phyloP scores from a whole-genome alignment of 371 early-diverging fungal species.

The Nematocida minor region DNA sequence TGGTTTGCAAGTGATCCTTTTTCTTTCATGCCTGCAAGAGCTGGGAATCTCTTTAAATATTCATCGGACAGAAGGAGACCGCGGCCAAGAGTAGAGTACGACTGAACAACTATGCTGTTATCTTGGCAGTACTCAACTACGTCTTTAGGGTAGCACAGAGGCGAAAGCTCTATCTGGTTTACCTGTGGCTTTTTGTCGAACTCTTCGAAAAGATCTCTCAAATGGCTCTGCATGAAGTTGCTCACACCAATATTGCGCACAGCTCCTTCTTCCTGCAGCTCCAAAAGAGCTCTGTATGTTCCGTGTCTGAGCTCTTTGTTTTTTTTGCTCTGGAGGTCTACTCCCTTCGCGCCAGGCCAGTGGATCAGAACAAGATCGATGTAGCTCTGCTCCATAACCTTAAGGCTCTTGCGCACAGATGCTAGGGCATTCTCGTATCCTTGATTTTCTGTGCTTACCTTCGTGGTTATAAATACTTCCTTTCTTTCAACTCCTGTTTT shows the following conservation, averaged over 20 bases:
- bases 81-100: constrained; percentile 76
- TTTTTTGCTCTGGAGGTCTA: constrained; percentile 34
- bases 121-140: constrained; percentile 70
- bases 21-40: constrained; percentile 48
- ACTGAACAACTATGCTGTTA: constrained; percentile 71
- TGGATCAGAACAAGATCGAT: constrained; percentile 81
- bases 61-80: constrained; percentile 66
- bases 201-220: constrained; percentile 67
- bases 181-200: constrained; percentile 73
- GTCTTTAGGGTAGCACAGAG: constrained; percentile 71
- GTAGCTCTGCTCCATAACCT: constrained; percentile 72
- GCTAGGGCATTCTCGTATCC: constrained; percentile 65
- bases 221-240: constrained; percentile 71
- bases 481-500: constrained; percentile 70
- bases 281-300: constrained; percentile 29
- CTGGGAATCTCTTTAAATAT: constrained; percentile 17
- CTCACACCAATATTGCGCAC: constrained; percentile 71
- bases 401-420: constrained; percentile 66
- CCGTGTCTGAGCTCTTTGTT: constrained; percentile 43
- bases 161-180: constrained; percentile 79
- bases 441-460: constrained; percentile 74
- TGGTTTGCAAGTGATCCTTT: constrained; percentile 70
- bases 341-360: constrained; percentile 67
- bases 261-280: constrained; percentile 41
- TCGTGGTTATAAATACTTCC: constrained; percentile 76